These are phyloP conservation scores for Skeletonema potamos DNA, from an alignment of 108 stramenopile species.

Conservation along the genomic window DNA sequence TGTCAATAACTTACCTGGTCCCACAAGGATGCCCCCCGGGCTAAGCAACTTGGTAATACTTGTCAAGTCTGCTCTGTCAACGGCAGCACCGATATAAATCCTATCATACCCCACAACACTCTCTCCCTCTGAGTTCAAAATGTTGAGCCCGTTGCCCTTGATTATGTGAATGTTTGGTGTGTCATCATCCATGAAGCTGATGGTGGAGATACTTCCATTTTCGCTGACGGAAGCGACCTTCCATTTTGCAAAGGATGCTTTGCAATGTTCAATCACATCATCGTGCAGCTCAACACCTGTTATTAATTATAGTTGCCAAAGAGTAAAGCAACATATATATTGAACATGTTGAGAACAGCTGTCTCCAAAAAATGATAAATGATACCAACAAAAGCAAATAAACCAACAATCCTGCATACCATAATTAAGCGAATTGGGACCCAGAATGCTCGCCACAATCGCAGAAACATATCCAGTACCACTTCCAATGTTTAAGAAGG, in stretches of 20 bases:
- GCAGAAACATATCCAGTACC: constrained; percentile 89
- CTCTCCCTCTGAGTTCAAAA: constrained; percentile 60
- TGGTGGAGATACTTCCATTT: constrained; percentile 17
- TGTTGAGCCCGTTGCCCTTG: constrained; percentile 77
- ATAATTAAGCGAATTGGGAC: constrained; percentile 64
- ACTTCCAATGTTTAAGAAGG: constrained; percentile 85
- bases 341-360: background rate
- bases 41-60: constrained; percentile 69
- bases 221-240: constrained; percentile 36
- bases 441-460: constrained; percentile 79
- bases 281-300: constrained; percentile 73
- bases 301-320: background rate
- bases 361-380: background rate
- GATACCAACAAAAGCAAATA: background rate
- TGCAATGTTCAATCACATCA: constrained; percentile 77
- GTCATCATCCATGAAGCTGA: constrained; percentile 42
- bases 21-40: constrained; percentile 84
- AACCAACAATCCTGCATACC: constrained; percentile 26
- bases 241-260: constrained; percentile 65
- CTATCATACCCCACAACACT: constrained; percentile 78
- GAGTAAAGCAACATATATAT: background rate
- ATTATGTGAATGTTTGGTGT: constrained; percentile 58
- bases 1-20: constrained; percentile 64
- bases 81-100: constrained; percentile 85
- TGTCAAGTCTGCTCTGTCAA: constrained; percentile 49